Conservation (phyloP, 1,284 basidiomycete genomes). For the Neonothopanus nambi region DNA sequence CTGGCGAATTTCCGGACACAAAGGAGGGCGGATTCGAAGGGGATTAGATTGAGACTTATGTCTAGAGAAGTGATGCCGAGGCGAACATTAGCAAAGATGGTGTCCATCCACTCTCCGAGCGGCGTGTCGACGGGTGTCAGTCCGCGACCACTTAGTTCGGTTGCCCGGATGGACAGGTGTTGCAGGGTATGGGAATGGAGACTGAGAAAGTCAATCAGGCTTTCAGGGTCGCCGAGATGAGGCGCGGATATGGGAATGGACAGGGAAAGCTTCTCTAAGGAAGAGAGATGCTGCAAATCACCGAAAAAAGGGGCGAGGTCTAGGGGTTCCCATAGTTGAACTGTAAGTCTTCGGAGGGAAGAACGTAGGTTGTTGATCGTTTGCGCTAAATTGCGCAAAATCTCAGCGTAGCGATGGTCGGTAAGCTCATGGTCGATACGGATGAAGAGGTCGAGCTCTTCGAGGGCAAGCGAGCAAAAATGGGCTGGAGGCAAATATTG, state of each 20-base stretch:
- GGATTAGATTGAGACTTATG: conserved; percentile 9
- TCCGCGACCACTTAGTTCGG: conserved; percentile 7
- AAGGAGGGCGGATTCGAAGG: conserved; percentile 1
- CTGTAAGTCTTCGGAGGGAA: conserved; percentile 25
- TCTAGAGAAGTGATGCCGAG: conserved; percentile 1
- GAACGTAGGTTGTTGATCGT: conserved; percentile 26
- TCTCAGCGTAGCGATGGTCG: conserved; percentile 25
- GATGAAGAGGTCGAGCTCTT: conserved; percentile 42
- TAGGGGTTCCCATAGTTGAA: conserved; percentile 10
- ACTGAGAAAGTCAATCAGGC: conserved; percentile 11
- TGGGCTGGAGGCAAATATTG: conserved; percentile 31
- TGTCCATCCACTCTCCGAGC: conserved; percentile 6
- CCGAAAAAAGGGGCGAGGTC: conserved; percentile 12
- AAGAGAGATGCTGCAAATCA: conserved; percentile 1
- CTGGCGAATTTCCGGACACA: conserved; percentile 18
- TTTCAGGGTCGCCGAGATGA: conserved; percentile 10
- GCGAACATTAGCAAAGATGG: conserved; percentile 4
- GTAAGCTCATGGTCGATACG: conserved; percentile 34
- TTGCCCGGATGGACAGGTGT: conserved; percentile 24
- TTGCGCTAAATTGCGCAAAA: conserved; percentile 31
- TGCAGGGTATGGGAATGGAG: conserved; percentile 7
- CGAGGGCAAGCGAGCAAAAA: conserved; percentile 30
- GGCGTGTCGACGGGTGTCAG: conserved; percentile 32
- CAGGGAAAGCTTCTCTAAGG: conserved; percentile 10
- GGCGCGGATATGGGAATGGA: conserved; percentile 11